Evolutionary conservation across 805 yeast genomes (phyloP), one percentile per base, ranked within the genome.

Genomic region (Pichia exigua): DNA sequence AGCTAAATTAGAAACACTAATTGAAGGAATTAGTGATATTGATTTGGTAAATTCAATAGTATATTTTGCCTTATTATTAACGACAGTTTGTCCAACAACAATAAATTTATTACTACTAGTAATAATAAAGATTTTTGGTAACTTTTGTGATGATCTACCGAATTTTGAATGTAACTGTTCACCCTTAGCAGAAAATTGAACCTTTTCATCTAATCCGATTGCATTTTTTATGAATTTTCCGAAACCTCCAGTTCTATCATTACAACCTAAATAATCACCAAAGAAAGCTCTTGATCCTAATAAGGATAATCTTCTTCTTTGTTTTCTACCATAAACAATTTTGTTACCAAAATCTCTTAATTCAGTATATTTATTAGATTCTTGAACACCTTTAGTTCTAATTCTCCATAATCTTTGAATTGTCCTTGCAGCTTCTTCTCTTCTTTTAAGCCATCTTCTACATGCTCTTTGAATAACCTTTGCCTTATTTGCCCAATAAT

Each of bases 401-500:
- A 79, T 84, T 66, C 94, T 81, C 85, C 95, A 88, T 46, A 87
- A 82, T 55, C 83, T 77, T 69, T 91, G 97, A 43, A 89, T 81
- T 49, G 75, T 77, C 53, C 78, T 81, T 1, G 97, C 97, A 24
- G 95, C 90, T 61, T 88, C 96, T 51, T 83, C 85, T 71, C 91
- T 83, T 63, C 87, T 77, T 67, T 82, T 83, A 55, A 83, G 72
- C 64, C 85, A 87, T 61, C 87, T 76, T 73, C 99, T 79, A 87
- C 97, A 90, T 4, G 99, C 98, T 58, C 97, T 81, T 73, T 94
- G 99, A 60, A 94, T 92, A 61, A 95, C 81, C 4, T 96, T 91
- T 5, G 99, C 99, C 95, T 94, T 94, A 60, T 87, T 88, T 63
- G 89, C 92, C 98, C 99, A 94, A 66, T 90, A 94, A 72, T 83